Conservation (phyloP, 805 yeast species). For the Schizosaccharomyces lindneri region DNA sequence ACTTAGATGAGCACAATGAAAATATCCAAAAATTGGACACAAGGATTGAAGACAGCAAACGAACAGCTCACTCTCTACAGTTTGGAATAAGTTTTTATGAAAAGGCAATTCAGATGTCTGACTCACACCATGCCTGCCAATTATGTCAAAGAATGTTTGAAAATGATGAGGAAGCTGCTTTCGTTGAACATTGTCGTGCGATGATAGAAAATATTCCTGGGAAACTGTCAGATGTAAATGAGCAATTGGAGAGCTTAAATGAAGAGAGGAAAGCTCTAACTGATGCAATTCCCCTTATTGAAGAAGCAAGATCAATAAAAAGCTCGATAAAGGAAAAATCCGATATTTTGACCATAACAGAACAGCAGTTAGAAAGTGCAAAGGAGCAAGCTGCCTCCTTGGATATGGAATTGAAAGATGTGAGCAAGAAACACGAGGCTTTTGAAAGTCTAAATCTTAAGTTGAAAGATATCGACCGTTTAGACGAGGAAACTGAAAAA, state of each 20-base stretch:
- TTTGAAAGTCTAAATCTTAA: too few relatives aligned
- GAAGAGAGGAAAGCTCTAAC: background rate
- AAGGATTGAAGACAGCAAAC: background rate
- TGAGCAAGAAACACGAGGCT: too few relatives aligned
- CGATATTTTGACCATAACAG: too few relatives aligned
- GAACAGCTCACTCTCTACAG: background rate
- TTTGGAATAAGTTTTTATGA: background rate
- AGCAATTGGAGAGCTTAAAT: background rate
- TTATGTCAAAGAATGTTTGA: background rate
- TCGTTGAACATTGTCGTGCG: slow-evolving; percentile 13
- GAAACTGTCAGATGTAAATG: background rate
- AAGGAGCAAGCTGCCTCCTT: too few relatives aligned
- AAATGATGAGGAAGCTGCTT: slow-evolving; percentile 13
- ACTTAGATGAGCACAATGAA: too few relatives aligned
- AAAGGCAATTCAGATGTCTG: background rate
- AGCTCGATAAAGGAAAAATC: too few relatives aligned
- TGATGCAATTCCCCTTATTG: background rate
- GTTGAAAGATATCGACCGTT: too few relatives aligned
- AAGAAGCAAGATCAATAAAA: too few relatives aligned
- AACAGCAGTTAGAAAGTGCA: too few relatives aligned
- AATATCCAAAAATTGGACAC: background rate
- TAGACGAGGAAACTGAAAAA: background rate
- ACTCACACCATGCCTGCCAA: background rate
- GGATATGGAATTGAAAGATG: too few relatives aligned
- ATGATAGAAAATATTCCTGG: background rate